phyloP scores from a whole-genome alignment of 1,284 basidiomycete genomes.

The Moesziomyces sp. region DNA sequence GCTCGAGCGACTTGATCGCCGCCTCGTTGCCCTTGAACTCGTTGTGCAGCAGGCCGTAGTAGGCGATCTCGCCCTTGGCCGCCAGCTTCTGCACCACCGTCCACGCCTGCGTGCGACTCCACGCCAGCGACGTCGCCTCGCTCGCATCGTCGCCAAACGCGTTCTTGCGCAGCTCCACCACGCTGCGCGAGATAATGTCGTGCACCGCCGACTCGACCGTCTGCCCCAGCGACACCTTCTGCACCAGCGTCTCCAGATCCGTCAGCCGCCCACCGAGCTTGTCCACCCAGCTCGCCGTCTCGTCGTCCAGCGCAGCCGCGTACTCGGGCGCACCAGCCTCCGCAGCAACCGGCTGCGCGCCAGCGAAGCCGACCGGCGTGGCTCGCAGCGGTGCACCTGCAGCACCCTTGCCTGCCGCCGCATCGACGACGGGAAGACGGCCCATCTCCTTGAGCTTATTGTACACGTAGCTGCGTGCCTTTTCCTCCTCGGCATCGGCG shows the following conservation, averaged over 20 bases:
- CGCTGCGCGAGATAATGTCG: slow-evolving; percentile 75
- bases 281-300: slow-evolving; percentile 57
- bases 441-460: slow-evolving; percentile 79
- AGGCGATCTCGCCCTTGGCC: slow-evolving; percentile 78
- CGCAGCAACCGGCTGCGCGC: not conserved
- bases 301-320: slow-evolving; percentile 29
- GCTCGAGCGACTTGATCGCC: slow-evolving; percentile 85
- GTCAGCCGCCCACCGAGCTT: slow-evolving; percentile 63
- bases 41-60: slow-evolving; percentile 82
- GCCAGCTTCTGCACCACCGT: slow-evolving; percentile 80
- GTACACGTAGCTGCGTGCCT: slow-evolving; percentile 82
- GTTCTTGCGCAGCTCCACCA: slow-evolving; percentile 86
- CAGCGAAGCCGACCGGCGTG: slow-evolving; percentile 2
- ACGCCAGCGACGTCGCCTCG: slow-evolving; percentile 82
- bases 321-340: slow-evolving; percentile 11
- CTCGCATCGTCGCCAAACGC: slow-evolving; percentile 90
- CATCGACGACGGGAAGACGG: slow-evolving; percentile 22
- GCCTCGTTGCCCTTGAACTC: slow-evolving; percentile 92
- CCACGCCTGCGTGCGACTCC: slow-evolving; percentile 91
- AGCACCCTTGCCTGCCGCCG: not conserved
- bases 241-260: slow-evolving; percentile 59
- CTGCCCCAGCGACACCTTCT: slow-evolving; percentile 60
- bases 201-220: slow-evolving; percentile 52
- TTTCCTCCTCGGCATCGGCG: slow-evolving; percentile 82
- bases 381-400: slow-evolving; percentile 2